phyloP scores from a whole-genome alignment of 2,329 filamentous ascomycete genomes.

The Diaporthe nobilis region DNA sequence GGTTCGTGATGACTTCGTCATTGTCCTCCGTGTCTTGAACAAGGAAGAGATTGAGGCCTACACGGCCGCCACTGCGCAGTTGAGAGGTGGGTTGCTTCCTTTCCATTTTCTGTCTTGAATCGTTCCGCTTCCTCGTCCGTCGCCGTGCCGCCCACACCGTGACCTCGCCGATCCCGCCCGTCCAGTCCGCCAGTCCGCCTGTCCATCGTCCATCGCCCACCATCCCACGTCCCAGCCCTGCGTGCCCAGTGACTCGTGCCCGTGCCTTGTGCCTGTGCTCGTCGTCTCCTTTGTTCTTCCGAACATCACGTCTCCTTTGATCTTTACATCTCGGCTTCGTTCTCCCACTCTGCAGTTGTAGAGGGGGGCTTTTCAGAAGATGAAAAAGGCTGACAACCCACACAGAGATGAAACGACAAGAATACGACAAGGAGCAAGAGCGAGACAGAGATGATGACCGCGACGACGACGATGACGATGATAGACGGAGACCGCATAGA shows the following conservation, averaged over 20 bases:
- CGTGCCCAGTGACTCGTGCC: conserved; percentile 41
- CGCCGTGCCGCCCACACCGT: conserved; percentile 42
- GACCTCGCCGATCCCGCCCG: conserved; percentile 40
- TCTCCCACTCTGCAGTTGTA: conserved; percentile 38
- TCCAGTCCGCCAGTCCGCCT: conserved; percentile 36
- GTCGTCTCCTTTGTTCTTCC: conserved; percentile 40
- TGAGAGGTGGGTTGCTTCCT: conserved; percentile 74
- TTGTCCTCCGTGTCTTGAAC: conserved; percentile 88
- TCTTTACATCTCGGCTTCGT: conserved; percentile 34
- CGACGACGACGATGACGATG: conserved; percentile 52
- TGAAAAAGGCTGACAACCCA: conserved; percentile 45
- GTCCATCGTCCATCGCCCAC: conserved; percentile 31
- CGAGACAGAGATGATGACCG: conserved; percentile 38
- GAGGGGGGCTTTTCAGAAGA: conserved; percentile 24
- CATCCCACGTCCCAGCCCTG: conserved; percentile 30
- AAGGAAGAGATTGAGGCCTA: conserved; percentile 93
- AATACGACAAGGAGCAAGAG: conserved; percentile 53
- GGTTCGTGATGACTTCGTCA: conserved; percentile 92
- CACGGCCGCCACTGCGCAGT: conserved; percentile 83
- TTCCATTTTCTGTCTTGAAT: conserved; percentile 38
- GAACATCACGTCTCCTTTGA: conserved; percentile 35
- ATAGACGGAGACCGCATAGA: conserved; percentile 47
- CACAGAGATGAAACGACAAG: conserved; percentile 57
- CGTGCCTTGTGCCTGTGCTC: conserved; percentile 41
- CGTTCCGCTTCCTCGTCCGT: conserved; percentile 38